A percentile compares a stretch with the other conserved stretches of the same genome.
Evolutionary conservation across 176 grass and related monocot species (phyloP).

Genomic region (Tillandsia fasciculata): DNA sequence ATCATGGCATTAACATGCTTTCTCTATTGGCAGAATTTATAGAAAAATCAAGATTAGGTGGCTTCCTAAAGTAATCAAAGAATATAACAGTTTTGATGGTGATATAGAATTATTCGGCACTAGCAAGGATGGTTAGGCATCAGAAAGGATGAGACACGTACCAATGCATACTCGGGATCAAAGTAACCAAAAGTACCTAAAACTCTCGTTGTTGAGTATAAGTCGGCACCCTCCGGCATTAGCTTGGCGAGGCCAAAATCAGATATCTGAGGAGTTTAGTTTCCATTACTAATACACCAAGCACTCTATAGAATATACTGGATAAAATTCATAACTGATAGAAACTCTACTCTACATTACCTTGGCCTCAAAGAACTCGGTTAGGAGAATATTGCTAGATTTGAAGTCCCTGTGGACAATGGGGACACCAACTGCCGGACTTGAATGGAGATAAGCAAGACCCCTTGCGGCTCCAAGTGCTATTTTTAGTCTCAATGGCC

Average conservation of each 20-base stretch:
- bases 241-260: conserved; percentile 92
- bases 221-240: conserved; percentile 80
- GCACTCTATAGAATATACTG: background rate
- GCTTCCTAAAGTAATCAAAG: too few species aligned
- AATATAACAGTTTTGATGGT: too few species aligned
- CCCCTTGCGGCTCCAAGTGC: conserved; percentile 83
- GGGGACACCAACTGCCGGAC: conserved; percentile 66
- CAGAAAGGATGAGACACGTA: conserved; percentile 17
- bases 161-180: conserved; percentile 91
- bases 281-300: conserved; percentile 1
- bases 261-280: conserved; percentile 47
- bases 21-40: too few species aligned
- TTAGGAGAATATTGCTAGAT: conserved; percentile 90
- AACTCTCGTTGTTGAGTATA: conserved; percentile 69
- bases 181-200: conserved; percentile 99
- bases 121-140: too few species aligned
- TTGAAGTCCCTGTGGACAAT: conserved; percentile 98
- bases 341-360: conserved; percentile 22
- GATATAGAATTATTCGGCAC: too few species aligned
- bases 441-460: conserved; percentile 83
- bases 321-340: background rate
- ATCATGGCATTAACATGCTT: too few species aligned
- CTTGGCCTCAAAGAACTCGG: conserved; percentile 68
- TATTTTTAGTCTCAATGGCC: conserved; percentile 62
- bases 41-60: background rate